Evolutionary conservation across 2,329 filamentous ascomycete genomes (phyloP).

Genomic region (Fusarium bulbicola): DNA sequence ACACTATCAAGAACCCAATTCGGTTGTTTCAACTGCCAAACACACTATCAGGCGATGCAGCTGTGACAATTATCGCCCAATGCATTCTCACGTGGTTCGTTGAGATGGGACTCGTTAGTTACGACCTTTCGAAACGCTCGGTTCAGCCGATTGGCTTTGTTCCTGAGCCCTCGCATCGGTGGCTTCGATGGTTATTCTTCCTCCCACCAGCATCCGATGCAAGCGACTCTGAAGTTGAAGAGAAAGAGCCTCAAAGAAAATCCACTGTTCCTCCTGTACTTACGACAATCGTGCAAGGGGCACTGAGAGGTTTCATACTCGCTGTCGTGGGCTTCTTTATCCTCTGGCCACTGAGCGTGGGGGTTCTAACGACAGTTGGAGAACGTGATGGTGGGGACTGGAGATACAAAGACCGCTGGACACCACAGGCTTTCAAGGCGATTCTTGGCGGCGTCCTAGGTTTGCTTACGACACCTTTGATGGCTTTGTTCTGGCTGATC

Average conservation of each 20-base stretch:
- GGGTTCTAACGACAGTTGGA: slow-evolving; percentile 53
- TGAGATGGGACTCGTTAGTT: slow-evolving; percentile 57
- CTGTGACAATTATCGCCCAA: slow-evolving; percentile 62
- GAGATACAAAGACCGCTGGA: slow-evolving; percentile 54
- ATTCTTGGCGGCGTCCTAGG: slow-evolving; percentile 58
- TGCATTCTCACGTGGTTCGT: slow-evolving; percentile 61
- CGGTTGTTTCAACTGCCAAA: slow-evolving; percentile 60
- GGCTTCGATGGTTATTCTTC: slow-evolving; percentile 52
- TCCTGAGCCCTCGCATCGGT: slow-evolving; percentile 45
- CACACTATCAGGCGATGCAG: slow-evolving; percentile 59
- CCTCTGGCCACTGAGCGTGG: slow-evolving; percentile 56
- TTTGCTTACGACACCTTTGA: slow-evolving; percentile 57
- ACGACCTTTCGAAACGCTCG: slow-evolving; percentile 55
- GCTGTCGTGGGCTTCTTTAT: slow-evolving; percentile 52
- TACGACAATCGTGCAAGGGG: slow-evolving; percentile 42
- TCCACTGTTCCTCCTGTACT: background rate
- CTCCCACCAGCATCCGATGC: slow-evolving; percentile 5
- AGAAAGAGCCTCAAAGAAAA: background rate
- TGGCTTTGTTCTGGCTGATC: slow-evolving; percentile 61
- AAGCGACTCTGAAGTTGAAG: background rate
- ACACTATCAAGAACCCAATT: slow-evolving; percentile 50
- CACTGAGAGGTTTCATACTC: slow-evolving; percentile 41
- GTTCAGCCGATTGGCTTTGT: slow-evolving; percentile 59
- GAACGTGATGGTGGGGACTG: slow-evolving; percentile 52
- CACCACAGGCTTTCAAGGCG: slow-evolving; percentile 60